Percentiles rank a stretch among this genome's conserved stretches.
phyloP scores from a whole-genome alignment of 2,329 filamentous ascomycete genomes.

The Aspergillus vadensis region DNA sequence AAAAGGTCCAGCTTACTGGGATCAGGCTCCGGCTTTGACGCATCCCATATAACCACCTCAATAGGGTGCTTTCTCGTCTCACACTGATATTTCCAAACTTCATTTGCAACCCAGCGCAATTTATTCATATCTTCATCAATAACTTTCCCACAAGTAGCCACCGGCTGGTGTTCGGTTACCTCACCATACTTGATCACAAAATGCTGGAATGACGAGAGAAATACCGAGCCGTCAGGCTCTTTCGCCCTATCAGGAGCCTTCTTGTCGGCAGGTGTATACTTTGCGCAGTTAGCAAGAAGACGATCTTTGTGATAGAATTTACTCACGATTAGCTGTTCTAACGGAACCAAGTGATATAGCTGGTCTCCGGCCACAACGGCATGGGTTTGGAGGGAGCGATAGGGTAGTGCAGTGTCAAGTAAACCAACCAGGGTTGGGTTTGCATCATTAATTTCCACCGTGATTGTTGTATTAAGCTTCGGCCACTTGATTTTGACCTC shows the following conservation, averaged over 20 bases:
- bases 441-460: conserved; percentile 9
- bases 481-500: conserved; percentile 20
- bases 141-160: conserved; percentile 15
- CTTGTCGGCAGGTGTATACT: conserved; percentile 14
- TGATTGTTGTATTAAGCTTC: conserved; percentile 10
- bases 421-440: conserved; percentile 13
- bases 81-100: conserved; percentile 7
- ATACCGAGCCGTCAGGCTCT: conserved; percentile 17
- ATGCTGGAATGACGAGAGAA: conserved; percentile 18
- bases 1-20: conserved; percentile 2
- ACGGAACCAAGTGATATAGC: conserved; percentile 19
- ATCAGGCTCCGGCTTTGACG: conserved; percentile 8
- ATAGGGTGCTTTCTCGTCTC: conserved; percentile 11
- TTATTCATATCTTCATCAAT: conserved; percentile 15
- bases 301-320: background rate
- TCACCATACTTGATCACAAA: conserved; percentile 19
- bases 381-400: conserved; percentile 20
- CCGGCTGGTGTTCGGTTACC: conserved; percentile 16
- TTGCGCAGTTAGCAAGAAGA: background rate
- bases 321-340: conserved; percentile 15
- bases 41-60: conserved; percentile 20
- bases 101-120: conserved; percentile 5
- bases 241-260: conserved; percentile 12
- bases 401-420: conserved; percentile 13
- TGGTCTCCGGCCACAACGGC: conserved; percentile 20